Percentiles rank a stretch among this genome's conserved stretches.
Evolutionary conservation across 352 stramenopile genomes (phyloP).

Genomic region (Pythium coloratum): DNA sequence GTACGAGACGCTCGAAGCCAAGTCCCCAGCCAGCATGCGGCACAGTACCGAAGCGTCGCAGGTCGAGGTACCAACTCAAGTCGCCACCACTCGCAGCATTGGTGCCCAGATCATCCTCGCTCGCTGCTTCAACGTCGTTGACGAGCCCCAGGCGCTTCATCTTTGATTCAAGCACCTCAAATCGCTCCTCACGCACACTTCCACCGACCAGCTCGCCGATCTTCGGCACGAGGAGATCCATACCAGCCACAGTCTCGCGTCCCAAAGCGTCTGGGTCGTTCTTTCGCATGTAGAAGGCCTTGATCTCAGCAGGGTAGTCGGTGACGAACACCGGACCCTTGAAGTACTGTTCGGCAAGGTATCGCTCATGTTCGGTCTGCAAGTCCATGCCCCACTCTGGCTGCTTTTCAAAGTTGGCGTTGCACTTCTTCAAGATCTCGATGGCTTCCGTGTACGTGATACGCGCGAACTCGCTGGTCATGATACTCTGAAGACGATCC

Average conservation of each 20-base stretch:
- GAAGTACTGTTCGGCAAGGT: slow-evolving; percentile 88
- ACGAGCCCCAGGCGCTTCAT: slow-evolving; percentile 59
- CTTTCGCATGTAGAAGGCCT: slow-evolving; percentile 99
- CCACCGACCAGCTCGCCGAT: slow-evolving; percentile 97
- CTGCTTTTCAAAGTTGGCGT: slow-evolving; percentile 80
- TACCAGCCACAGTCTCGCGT: slow-evolving; percentile 95
- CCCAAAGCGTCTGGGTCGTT: slow-evolving; percentile 81
- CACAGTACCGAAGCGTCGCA: slow-evolving; percentile 96
- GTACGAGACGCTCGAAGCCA: slow-evolving; percentile 97
- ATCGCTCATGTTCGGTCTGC: slow-evolving; percentile 97
- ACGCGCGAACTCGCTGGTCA: slow-evolving; percentile 88
- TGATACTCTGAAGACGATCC: slow-evolving; percentile 79
- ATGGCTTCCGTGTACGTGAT: slow-evolving; percentile 96
- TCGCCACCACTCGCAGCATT: slow-evolving; percentile 23
- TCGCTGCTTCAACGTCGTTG: slow-evolving; percentile 63
- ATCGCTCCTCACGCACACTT: slow-evolving; percentile 94
- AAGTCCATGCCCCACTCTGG: slow-evolving; percentile 95
- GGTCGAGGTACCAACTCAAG: slow-evolving; percentile 98
- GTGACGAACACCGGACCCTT: slow-evolving; percentile 94
- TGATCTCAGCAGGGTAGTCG: slow-evolving; percentile 97
- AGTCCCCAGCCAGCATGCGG: slow-evolving; percentile 97
- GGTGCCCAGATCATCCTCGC: slow-evolving; percentile 34
- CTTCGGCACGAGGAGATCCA: slow-evolving; percentile 97
- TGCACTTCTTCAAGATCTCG: slow-evolving; percentile 87
- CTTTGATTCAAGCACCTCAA: slow-evolving; percentile 87